Evolutionary conservation across 1,284 basidiomycete genomes (phyloP).

Genomic region (Heliocybe sulcata): DNA sequence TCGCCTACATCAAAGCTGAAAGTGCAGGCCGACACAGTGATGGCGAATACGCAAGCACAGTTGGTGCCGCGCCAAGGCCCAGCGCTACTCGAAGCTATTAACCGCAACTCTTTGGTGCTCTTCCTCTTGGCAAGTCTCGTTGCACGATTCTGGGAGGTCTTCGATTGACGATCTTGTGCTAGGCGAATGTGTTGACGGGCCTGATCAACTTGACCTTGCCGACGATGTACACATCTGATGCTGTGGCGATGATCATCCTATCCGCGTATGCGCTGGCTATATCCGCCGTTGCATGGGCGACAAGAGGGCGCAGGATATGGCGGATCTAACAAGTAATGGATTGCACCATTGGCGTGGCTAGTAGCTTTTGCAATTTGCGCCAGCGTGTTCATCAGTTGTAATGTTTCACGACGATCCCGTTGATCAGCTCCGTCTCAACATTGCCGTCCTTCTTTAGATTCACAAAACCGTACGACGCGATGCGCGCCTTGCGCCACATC

Average conservation of each 20-base stretch:
- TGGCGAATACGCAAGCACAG: conserved; percentile 7
- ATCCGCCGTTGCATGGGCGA: conserved; percentile 54
- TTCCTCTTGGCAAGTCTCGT: conserved; percentile 71
- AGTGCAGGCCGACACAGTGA: conserved; percentile 15
- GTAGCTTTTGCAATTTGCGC: no score
- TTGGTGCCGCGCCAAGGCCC: conserved; percentile 32
- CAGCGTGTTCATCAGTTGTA: conserved; percentile 19
- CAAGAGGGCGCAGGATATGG: conserved; percentile 27
- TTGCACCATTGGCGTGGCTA: no score
- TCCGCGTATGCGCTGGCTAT: conserved; percentile 54
- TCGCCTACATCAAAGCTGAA: conserved; percentile 33
- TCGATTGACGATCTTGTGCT: neutral
- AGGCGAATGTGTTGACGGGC: conserved; percentile 89
- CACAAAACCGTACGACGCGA: conserved; percentile 15
- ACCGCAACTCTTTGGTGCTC: conserved; percentile 71
- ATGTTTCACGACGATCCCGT: conserved; percentile 26
- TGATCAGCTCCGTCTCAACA: conserved; percentile 24
- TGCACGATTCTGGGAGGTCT: neutral
- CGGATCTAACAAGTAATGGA: neutral
- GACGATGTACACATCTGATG: conserved; percentile 75
- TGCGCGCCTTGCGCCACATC: conserved; percentile 15
- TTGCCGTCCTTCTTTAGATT: conserved; percentile 19
- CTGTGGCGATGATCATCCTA: conserved; percentile 59
- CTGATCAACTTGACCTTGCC: conserved; percentile 73
- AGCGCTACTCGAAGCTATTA: conserved; percentile 71